A percentile compares a stretch with the other conserved stretches of the same genome.
Conservation (phyloP, 805 yeast genomes). For the Metschnikowia lochheadii region DNA sequence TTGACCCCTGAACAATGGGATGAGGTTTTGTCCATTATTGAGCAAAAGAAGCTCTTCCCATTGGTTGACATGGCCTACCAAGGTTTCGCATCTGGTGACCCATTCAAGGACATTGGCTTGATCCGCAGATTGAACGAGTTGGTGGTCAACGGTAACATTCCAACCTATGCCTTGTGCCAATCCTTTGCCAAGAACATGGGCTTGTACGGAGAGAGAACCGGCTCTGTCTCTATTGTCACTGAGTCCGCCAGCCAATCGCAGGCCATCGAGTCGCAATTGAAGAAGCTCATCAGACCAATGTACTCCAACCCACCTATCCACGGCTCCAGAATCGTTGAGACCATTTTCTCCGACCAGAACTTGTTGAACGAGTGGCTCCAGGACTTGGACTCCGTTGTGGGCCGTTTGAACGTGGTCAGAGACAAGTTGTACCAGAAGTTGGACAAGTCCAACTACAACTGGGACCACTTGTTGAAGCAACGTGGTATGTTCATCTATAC, state of each 20-base stretch:
- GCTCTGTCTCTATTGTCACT: constrained; percentile 66
- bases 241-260: constrained; percentile 49
- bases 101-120: constrained; percentile 60
- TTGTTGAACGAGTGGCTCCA: constrained; percentile 71
- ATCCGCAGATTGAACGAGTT: constrained; percentile 44
- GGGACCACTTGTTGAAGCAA: constrained; percentile 86
- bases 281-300: constrained; percentile 77
- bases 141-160: constrained; percentile 47
- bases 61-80: constrained; percentile 93
- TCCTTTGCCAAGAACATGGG: constrained; percentile 49
- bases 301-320: constrained; percentile 94
- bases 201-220: constrained; percentile 56
- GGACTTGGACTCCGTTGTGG: constrained; percentile 76
- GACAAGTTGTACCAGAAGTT: constrained; percentile 56
- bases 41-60: constrained; percentile 62
- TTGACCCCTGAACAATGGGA: constrained; percentile 81
- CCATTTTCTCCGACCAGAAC: constrained; percentile 57
- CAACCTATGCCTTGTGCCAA: constrained; percentile 51
- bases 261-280: constrained; percentile 73
- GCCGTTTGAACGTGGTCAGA: constrained; percentile 74
- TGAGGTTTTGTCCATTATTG: constrained; percentile 60
- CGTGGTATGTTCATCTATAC: constrained; percentile 97
- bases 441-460: constrained; percentile 58
- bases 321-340: constrained; percentile 85
- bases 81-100: constrained; percentile 86